phyloP scores from a whole-genome alignment of 371 early-diverging fungal species.

The Nematocida major region DNA sequence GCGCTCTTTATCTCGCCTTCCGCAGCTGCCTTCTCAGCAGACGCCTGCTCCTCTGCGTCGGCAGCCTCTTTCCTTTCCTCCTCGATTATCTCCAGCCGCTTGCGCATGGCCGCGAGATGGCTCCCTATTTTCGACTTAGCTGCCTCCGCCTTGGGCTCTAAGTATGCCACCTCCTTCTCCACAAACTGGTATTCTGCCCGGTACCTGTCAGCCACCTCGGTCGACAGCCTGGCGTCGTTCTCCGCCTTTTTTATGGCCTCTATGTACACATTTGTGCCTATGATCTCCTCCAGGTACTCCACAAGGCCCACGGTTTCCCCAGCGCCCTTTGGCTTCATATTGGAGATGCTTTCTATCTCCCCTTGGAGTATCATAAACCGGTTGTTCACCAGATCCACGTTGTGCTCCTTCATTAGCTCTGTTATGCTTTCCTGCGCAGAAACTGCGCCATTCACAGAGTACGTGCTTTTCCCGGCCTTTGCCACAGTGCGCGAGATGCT shows the following conservation, averaged over 20 bases:
- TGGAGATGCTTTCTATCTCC: conserved; percentile 95
- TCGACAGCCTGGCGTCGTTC: conserved; percentile 68
- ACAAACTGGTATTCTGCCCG: conserved; percentile 67
- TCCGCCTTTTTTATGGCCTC: conserved; percentile 73
- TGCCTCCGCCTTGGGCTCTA: conserved; percentile 72
- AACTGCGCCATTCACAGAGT: conserved; percentile 55
- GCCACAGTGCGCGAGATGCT: conserved; percentile 44
- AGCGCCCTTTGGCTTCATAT: conserved; percentile 91
- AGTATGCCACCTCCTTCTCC: conserved; percentile 65
- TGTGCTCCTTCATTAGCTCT: conserved; percentile 73
- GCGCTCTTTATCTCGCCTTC: conserved; percentile 67
- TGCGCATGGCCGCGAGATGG: conserved; percentile 8
- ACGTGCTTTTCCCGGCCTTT: conserved; percentile 47
- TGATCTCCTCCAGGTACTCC: conserved; percentile 98
- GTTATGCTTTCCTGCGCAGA: conserved; percentile 62
- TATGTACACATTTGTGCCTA: conserved; percentile 85
- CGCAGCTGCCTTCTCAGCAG: not conserved
- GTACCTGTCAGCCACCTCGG: conserved; percentile 73
- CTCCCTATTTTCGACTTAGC: conserved; percentile 66
- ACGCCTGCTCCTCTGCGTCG: not conserved
- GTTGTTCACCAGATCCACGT: conserved; percentile 94
- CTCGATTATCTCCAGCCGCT: not conserved
- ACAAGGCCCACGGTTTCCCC: conserved; percentile 88
- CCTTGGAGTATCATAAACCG: conserved; percentile 96
- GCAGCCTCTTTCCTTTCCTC: conserved; percentile 1